A percentile compares a stretch with the other conserved stretches of the same genome.
phyloP scores from a whole-genome alignment of 2,329 filamentous ascomycete species.

The Colletotrichum sp. region DNA sequence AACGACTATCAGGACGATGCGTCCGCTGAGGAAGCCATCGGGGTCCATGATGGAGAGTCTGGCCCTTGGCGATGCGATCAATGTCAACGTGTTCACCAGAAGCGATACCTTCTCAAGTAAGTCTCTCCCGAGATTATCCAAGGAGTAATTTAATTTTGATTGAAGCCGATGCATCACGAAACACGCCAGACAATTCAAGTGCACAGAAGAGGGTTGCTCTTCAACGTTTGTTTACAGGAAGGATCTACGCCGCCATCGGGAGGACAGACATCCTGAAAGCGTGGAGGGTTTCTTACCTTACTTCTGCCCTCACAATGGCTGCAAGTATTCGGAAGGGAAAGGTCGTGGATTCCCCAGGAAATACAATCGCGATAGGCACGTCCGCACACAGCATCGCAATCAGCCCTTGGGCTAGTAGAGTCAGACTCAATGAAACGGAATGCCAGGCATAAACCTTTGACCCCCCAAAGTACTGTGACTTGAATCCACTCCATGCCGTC shows the following conservation, averaged over 20 bases:
- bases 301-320: constrained; percentile 2
- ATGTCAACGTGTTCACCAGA: background rate
- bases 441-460: background rate
- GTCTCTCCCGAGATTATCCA: fast-evolving
- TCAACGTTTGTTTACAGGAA: constrained; percentile 1
- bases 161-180: background rate
- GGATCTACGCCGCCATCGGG: constrained; percentile 5
- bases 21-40: background rate
- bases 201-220: background rate
- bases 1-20: background rate
- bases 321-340: background rate
- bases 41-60: background rate
- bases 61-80: background rate
- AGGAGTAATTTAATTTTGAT: background rate
- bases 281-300: background rate
- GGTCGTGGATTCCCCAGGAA: background rate
- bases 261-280: background rate
- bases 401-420: background rate
- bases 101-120: background rate
- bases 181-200: background rate
- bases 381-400: background rate
- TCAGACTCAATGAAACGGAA: background rate
- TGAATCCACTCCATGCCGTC: background rate
- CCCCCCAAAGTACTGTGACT: background rate
- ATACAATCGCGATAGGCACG: background rate